phyloP scores from a whole-genome alignment of 2,329 filamentous ascomycete genomes.

The Sporothrix brunneoviolacea region DNA sequence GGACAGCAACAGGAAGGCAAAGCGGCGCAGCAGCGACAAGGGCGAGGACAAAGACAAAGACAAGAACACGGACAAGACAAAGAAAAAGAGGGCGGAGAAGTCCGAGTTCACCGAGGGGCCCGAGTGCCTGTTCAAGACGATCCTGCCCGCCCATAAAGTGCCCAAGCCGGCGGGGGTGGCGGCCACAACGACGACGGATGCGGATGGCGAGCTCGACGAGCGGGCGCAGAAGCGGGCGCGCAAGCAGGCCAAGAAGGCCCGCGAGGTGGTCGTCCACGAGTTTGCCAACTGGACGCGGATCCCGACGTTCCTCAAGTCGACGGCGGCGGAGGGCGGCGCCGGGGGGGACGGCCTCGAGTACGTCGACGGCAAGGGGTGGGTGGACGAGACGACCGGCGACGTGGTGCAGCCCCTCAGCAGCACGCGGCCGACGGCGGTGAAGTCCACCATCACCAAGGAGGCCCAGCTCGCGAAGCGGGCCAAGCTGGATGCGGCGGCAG shows the following conservation, averaged over 20 bases:
- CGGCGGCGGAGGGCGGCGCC: slow-evolving; percentile 33
- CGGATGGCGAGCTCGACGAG: slow-evolving; percentile 16
- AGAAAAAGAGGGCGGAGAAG: slow-evolving; percentile 46
- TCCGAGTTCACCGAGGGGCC: slow-evolving; percentile 75
- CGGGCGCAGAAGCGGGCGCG: slow-evolving; percentile 45
- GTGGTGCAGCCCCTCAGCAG: slow-evolving; percentile 56
- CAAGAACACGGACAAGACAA: background rate
- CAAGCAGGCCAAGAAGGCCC: slow-evolving; percentile 34
- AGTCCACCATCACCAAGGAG: slow-evolving; percentile 13
- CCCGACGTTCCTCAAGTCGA: slow-evolving; percentile 69
- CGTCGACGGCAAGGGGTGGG: slow-evolving; percentile 82
- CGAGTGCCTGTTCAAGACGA: slow-evolving; percentile 81
- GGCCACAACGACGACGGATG: slow-evolving; percentile 24
- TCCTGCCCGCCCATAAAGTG: slow-evolving; percentile 48
- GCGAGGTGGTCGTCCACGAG: slow-evolving; percentile 72
- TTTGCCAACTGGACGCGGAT: slow-evolving; percentile 80
- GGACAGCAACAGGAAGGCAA: slow-evolving; percentile 31
- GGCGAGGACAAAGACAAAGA: slow-evolving; percentile 39
- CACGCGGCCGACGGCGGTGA: slow-evolving; percentile 24
- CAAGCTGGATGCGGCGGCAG: slow-evolving; percentile 15
- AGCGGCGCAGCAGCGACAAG: slow-evolving; percentile 37
- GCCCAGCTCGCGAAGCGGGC: slow-evolving; percentile 19
- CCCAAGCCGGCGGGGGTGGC: slow-evolving; percentile 18
- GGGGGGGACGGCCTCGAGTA: slow-evolving; percentile 49
- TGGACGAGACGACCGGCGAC: slow-evolving; percentile 64